Percentiles rank a stretch among this genome's conserved stretches.
These are phyloP conservation scores for Perkinsela sp. DNA, from an alignment of 208 protist species.

Conservation along the genomic window DNA sequence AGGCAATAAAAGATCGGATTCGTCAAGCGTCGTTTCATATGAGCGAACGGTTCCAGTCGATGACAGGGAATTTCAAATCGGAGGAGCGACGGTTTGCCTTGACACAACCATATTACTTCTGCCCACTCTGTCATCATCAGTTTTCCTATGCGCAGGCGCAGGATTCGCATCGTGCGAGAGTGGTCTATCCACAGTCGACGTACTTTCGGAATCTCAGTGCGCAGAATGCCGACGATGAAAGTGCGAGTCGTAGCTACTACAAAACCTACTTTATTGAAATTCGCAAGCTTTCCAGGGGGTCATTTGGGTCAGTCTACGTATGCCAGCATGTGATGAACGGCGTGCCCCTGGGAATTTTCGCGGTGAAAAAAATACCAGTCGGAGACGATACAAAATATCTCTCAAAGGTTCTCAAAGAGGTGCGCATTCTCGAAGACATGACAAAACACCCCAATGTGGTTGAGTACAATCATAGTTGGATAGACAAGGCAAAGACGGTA, in stretches of 20 bases:
- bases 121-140: neutral
- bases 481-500: conserved; percentile 31
- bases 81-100: too few species aligned
- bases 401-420: conserved; percentile 36
- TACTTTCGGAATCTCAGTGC: neutral
- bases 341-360: conserved; percentile 35
- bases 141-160: neutral
- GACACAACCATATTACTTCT: neutral
- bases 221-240: neutral
- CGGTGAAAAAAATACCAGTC: conserved; percentile 64
- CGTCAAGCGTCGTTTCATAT: too few species aligned
- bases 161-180: neutral
- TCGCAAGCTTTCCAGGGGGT: conserved; percentile 36
- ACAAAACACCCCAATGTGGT: conserved; percentile 51
- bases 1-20: too few species aligned
- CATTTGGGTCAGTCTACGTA: conserved; percentile 51
- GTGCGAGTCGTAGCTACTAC: conserved; percentile 21
- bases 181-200: neutral
- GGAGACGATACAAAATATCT: conserved; percentile 41
- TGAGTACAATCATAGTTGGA: conserved; percentile 63
- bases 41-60: too few species aligned
- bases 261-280: conserved; percentile 40
- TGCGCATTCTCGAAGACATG: conserved; percentile 45
- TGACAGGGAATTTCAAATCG: too few species aligned
- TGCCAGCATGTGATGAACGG: conserved; percentile 49